These are phyloP conservation scores for Fraxinus sp. DNA, from an alignment of 305 asterid species.

Conservation along the genomic window DNA sequence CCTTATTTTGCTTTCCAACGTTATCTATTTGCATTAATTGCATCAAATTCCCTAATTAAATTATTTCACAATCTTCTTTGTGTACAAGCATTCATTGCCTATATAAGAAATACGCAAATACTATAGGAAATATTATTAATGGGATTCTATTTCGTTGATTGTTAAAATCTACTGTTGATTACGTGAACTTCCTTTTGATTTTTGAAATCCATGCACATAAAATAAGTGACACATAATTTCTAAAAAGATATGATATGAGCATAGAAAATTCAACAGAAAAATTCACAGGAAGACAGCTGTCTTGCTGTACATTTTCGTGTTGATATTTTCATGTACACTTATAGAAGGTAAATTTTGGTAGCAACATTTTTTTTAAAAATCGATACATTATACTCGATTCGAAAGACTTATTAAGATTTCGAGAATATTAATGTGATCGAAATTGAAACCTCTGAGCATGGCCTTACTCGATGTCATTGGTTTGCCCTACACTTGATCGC, in stretches of 20 bases:
- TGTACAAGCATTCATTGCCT: background rate
- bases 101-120: background rate
- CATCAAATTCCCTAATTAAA: conserved; percentile 19
- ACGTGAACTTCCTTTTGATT: background rate
- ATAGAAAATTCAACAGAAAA: too few species aligned
- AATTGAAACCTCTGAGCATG: background rate
- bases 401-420: background rate
- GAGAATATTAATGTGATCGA: background rate
- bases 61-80: conserved; percentile 6
- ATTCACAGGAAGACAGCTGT: too few species aligned
- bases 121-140: background rate
- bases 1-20: conserved; percentile 23
- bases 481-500: background rate
- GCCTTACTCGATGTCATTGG: background rate
- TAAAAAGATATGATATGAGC: background rate
- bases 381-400: background rate
- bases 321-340: background rate
- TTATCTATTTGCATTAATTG: conserved; percentile 31
- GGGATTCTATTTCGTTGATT: background rate
- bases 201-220: background rate
- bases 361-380: background rate
- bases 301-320: too few species aligned
- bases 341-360: background rate
- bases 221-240: background rate
- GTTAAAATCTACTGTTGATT: background rate